Evolutionary conservation across 2,329 filamentous ascomycete species (phyloP), one percentile per base, ranked within the genome.

Genomic region (Erysiphe pulchra): DNA sequence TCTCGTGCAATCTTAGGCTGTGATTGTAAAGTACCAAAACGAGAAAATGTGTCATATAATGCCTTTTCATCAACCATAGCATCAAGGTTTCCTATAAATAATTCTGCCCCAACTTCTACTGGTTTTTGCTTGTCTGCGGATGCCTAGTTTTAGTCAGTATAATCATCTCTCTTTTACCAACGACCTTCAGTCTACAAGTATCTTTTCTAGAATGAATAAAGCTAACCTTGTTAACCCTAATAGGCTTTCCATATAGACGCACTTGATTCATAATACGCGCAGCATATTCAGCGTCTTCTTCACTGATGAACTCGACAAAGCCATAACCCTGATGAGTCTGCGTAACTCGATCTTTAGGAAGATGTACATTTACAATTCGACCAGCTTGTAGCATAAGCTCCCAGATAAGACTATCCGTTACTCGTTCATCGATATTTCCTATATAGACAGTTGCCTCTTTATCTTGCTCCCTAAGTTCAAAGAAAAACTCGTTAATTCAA

Each of bases 391-490:
- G 77, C 85, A 95, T 95, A 56, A 98, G 71, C 68, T 98, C 90
- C 78, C 90, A 94, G 53, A 98, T 76, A 54, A 93, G 72, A 55
- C 80, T 77, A 59, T 93, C 84, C 42, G 79, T 80, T 52, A 90
- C 82, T 61, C 90, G 84, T 68, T 98, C 90, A 66, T 98, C 90
- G 57, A 98, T 84, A 62, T 95, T 95, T 59, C 90, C 90, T 54
- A 95, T 83, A 63, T 98, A 98, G 61, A 95, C 82, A 38, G 90
- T 95, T 54, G 85, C 85, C 64, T 95, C 87, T 63, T 94, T 94
- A 64, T 95, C 87, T 68, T 95, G 87, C 61, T 94, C 84, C 82
- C 80, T 86, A 52, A n/a, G 46, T 45, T 52, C 37, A 6, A 7
- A 34, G 8, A 28, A 28, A 7, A 8, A 28, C 8, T 7, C 24